Evolutionary conservation across 2,329 filamentous ascomycete genomes (phyloP).

Genomic region (Fusarium circinatum): DNA sequence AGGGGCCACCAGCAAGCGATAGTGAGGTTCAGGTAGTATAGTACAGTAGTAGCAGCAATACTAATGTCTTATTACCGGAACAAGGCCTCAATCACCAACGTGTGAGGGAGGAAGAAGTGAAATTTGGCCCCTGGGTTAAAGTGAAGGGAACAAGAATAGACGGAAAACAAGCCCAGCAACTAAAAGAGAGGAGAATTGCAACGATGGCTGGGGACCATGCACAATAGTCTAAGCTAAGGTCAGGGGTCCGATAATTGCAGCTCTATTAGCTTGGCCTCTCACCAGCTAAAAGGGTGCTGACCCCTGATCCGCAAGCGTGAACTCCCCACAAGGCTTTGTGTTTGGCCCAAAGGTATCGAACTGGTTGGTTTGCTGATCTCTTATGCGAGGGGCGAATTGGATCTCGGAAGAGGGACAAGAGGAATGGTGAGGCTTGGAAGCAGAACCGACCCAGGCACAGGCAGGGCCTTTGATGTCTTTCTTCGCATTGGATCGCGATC

Average conservation of each 20-base stretch:
- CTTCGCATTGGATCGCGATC: slow-evolving; percentile 5
- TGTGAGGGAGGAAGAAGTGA: slow-evolving; percentile 20
- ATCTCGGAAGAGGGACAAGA: not conserved
- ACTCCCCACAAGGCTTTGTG: slow-evolving; percentile 26
- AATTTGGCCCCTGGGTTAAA: slow-evolving; percentile 27
- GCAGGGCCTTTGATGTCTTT: not conserved
- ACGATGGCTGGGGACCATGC: slow-evolving; percentile 37
- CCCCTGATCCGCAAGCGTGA: slow-evolving; percentile 28
- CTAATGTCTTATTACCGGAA: slow-evolving; percentile 35
- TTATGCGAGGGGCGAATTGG: slow-evolving; percentile 5
- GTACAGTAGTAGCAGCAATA: slow-evolving; percentile 7
- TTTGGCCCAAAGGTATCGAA: not conserved
- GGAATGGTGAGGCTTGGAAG: slow-evolving; percentile 26
- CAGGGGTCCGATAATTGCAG: slow-evolving; percentile 30
- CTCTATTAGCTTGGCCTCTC: not conserved
- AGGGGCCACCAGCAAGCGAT: slow-evolving; percentile 22
- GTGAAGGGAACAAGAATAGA: slow-evolving; percentile 30
- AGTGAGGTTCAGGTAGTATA: slow-evolving; percentile 7
- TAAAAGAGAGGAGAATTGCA: slow-evolving; percentile 26
- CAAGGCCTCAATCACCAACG: slow-evolving; percentile 24
- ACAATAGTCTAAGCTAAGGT: slow-evolving; percentile 26
- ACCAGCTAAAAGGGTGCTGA: slow-evolving; percentile 7
- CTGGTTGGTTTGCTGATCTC: slow-evolving; percentile 9
- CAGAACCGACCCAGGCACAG: not conserved
- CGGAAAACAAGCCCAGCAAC: slow-evolving; percentile 13